phyloP scores from a whole-genome alignment of 768 basidiomycete genomes.

The Ramaria sp. region DNA sequence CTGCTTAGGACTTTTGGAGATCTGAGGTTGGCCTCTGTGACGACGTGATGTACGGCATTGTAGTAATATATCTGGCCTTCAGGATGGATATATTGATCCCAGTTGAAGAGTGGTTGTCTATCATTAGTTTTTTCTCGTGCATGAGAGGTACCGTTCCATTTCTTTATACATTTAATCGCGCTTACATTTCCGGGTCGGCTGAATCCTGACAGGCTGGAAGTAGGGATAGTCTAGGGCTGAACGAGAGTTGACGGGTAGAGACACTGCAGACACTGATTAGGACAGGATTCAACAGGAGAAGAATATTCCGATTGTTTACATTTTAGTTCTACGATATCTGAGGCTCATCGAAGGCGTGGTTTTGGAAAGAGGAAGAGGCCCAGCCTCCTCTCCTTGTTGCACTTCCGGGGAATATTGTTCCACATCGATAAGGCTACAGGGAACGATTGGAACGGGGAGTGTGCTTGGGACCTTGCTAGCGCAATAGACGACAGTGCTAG shows the following conservation, averaged over 20 bases:
- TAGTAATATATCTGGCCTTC: slow-evolving; percentile 7
- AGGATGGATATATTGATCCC: slow-evolving; percentile 1
- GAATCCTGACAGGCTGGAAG: no score
- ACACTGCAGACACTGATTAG: neutral
- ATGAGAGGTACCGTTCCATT: no score
- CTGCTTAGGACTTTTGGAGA: neutral
- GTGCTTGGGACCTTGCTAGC: neutral
- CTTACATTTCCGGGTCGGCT: no score
- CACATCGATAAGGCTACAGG: neutral
- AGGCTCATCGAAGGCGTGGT: neutral
- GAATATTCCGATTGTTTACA: neutral
- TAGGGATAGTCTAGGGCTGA: neutral
- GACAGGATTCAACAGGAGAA: neutral
- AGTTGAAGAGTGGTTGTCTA: neutral
- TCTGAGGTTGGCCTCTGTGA: slow-evolving; percentile 5
- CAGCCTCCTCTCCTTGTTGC: neutral
- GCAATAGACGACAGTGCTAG: neutral
- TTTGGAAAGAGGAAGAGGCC: neutral
- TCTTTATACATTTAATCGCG: no score
- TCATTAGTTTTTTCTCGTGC: no score
- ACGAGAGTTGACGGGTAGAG: neutral
- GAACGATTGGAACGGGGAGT: neutral
- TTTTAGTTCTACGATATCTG: neutral
- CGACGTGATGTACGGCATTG: neutral
- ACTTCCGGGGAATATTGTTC: neutral